Conservation (phyloP, 257 asterid species). For the Marsdenia floribunda region DNA sequence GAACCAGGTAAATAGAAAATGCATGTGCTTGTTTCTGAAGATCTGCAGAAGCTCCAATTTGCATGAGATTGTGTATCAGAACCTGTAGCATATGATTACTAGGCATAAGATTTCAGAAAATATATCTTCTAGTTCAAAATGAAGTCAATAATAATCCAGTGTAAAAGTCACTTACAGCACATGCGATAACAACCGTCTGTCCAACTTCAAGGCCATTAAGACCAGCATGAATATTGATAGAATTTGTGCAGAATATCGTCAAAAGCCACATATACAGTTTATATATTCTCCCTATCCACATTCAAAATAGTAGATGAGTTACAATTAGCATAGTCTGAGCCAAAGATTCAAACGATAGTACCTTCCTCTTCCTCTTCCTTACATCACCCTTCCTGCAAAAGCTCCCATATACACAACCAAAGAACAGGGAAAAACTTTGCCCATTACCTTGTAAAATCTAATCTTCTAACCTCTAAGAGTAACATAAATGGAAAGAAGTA, state of each 20-base stretch:
- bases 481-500: background rate
- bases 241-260: constrained; percentile 94
- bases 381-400: background rate
- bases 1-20: constrained; percentile 83
- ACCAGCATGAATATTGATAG: constrained; percentile 91
- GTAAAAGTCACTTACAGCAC: constrained; percentile 58
- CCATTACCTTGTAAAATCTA: background rate
- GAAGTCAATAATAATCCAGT: background rate
- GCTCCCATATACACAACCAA: background rate
- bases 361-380: background rate
- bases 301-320: constrained; percentile 3
- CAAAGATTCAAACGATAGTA: background rate
- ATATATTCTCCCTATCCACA: constrained; percentile 69
- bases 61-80: constrained; percentile 77
- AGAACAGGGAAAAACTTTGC: background rate
- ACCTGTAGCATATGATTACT: constrained; percentile 40
- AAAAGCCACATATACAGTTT: constrained; percentile 90
- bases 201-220: constrained; percentile 98
- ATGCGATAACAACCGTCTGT: constrained; percentile 81
- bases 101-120: constrained; percentile 6
- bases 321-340: background rate
- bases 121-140: background rate
- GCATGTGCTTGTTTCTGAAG: constrained; percentile 90
- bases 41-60: constrained; percentile 70
- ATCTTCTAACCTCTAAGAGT: background rate